Conservation (phyloP, 352 stramenopile genomes). For the Phytophthora sojae region DNA sequence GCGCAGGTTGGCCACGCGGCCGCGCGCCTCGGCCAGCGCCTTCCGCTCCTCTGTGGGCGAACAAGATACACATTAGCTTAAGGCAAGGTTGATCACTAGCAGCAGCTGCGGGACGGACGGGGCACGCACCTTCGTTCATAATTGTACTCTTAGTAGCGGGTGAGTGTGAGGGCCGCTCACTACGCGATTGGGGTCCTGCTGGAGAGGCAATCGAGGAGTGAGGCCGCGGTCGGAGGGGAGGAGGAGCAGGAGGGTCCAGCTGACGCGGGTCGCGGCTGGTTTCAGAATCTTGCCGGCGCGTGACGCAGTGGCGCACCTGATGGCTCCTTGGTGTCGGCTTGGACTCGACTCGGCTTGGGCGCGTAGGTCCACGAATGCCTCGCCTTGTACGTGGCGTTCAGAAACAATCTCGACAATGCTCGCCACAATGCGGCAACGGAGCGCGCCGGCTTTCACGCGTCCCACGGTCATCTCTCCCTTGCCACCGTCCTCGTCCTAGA, state of each 20-base stretch:
- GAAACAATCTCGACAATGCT: background rate
- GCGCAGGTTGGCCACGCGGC: slow-evolving; percentile 65
- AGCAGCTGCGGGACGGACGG: background rate
- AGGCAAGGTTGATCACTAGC: background rate
- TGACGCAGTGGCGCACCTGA: background rate
- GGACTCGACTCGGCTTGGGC: too few relatives aligned
- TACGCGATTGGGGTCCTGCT: background rate
- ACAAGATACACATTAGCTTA: background rate
- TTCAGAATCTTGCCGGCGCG: background rate
- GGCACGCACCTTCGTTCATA: background rate
- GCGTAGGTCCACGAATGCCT: background rate
- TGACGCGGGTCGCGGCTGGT: background rate
- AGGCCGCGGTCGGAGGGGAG: background rate
- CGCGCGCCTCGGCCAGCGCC: slow-evolving; percentile 53
- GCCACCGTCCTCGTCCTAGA: slow-evolving; percentile 5
- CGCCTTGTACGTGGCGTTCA: background rate
- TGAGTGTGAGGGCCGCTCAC: background rate
- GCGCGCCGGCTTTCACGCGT: slow-evolving; percentile 5
- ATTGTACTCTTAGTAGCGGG: background rate
- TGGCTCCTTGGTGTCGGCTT: background rate
- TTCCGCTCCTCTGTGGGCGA: slow-evolving; percentile 52
- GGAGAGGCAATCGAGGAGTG: slow-evolving; percentile 22
- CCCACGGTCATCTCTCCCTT: slow-evolving; percentile 24
- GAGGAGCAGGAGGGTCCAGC: background rate
- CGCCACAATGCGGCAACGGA: slow-evolving; percentile 19